Conservation (phyloP, 2,329 filamentous ascomycete genomes). For the Aureobasidium musti region DNA sequence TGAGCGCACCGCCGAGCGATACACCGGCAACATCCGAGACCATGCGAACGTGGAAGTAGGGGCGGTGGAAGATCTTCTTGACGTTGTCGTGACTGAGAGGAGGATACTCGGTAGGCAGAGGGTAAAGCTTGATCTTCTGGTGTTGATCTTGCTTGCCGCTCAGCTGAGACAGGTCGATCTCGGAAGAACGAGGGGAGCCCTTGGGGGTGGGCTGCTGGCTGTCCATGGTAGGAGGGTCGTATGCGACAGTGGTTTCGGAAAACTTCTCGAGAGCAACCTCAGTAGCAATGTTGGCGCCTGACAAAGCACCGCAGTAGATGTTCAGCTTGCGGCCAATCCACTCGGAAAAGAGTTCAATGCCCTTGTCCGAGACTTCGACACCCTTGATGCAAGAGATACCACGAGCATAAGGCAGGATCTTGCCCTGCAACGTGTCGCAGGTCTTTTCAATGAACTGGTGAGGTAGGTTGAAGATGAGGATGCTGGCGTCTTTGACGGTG, state of each 20-base stretch:
- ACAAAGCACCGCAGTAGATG: constrained; percentile 95
- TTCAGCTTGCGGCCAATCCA: constrained; percentile 86
- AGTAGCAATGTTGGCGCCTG: constrained; percentile 91
- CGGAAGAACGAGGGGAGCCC: constrained; percentile 54
- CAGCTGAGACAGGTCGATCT: constrained; percentile 39
- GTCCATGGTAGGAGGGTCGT: constrained; percentile 88
- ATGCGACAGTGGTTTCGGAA: constrained; percentile 95
- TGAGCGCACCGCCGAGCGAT: constrained; percentile 88
- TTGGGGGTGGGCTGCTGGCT: constrained; percentile 70
- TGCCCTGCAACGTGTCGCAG: constrained; percentile 79
- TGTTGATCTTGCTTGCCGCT: constrained; percentile 55
- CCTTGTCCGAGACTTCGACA: constrained; percentile 84
- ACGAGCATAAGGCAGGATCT: constrained; percentile 87
- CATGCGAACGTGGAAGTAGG: constrained; percentile 96
- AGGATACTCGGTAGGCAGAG: constrained; percentile 79
- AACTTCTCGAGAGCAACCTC: constrained; percentile 96
- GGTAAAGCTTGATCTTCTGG: constrained; percentile 69
- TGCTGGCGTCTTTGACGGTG: constrained; percentile 78
- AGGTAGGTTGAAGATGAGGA: constrained; percentile 93
- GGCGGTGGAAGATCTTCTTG: constrained; percentile 85
- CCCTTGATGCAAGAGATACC: constrained; percentile 99
- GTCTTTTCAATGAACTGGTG: constrained; percentile 93
- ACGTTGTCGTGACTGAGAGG: constrained; percentile 82
- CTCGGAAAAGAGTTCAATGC: constrained; percentile 88
- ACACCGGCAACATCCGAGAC: constrained; percentile 96